Conservation (phyloP, 257 asterid genomes). For the Nicotiana benthamiana region DNA sequence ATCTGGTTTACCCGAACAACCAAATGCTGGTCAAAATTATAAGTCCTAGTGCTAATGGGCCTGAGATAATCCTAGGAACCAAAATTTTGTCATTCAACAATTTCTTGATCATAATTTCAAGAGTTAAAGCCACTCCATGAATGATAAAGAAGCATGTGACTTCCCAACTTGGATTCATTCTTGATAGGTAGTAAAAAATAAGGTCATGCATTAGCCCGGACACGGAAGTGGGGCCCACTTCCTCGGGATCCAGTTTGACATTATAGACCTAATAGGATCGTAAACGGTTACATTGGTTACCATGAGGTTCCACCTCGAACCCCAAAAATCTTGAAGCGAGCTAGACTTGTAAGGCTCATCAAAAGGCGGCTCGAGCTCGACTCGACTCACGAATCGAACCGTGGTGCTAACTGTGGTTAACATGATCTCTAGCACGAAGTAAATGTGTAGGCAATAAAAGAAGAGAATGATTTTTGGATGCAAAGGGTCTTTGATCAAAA, state of each 20-base stretch:
- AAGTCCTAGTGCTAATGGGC: conserved; percentile 27
- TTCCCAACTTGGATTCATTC: conserved; percentile 32
- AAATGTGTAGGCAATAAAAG: background rate
- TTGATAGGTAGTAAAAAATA: conserved; percentile 37
- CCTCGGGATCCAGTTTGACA: background rate
- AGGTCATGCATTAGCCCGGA: conserved; percentile 72
- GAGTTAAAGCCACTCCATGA: conserved; percentile 28
- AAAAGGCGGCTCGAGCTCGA: conserved; percentile 9
- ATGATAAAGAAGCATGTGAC: conserved; percentile 30
- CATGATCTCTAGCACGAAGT: conserved; percentile 7
- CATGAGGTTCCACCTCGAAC: conserved; percentile 53
- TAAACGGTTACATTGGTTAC: conserved; percentile 29
- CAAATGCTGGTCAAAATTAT: conserved; percentile 32
- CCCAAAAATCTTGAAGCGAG: conserved; percentile 59
- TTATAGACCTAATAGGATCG: conserved; percentile 5
- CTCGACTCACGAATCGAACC: background rate
- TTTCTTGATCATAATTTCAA: conserved; percentile 30
- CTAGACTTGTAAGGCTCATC: conserved; percentile 28
- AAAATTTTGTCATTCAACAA: background rate
- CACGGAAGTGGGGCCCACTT: conserved; percentile 22
- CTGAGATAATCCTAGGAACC: conserved; percentile 23
- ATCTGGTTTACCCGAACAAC: conserved; percentile 37
- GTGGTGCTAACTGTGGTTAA: background rate
- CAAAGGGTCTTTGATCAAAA: background rate
- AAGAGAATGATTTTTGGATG: conserved; percentile 22